Conservation (phyloP, 2,329 filamentous ascomycete species). For the Venturia pyrina region DNA sequence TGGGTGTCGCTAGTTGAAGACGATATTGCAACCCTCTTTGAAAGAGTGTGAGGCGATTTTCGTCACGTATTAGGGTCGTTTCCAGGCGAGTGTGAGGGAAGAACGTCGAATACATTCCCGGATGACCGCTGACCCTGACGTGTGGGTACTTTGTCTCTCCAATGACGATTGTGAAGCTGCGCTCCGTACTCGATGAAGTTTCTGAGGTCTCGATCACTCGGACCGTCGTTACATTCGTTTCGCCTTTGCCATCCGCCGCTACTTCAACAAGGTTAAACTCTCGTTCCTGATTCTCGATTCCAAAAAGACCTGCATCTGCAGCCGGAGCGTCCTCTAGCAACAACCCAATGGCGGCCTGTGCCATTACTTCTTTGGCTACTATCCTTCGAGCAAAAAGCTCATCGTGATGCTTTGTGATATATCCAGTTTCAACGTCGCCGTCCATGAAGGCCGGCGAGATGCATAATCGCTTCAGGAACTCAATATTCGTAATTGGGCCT, state of each 20-base stretch:
- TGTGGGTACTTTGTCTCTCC: constrained; percentile 27
- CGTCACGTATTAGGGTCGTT: constrained; percentile 62
- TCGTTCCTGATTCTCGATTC: constrained; percentile 46
- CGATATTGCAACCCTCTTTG: constrained; percentile 52
- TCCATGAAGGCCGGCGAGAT: constrained; percentile 70
- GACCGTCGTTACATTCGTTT: constrained; percentile 33
- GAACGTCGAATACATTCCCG: constrained; percentile 41
- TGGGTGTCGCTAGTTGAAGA: constrained; percentile 48
- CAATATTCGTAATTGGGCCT: constrained; percentile 88
- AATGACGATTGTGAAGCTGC: constrained; percentile 42
- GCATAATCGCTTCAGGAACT: constrained; percentile 87
- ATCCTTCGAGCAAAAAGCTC: constrained; percentile 61
- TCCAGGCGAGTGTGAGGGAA: constrained; percentile 73
- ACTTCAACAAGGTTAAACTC: constrained; percentile 46
- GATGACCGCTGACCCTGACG: constrained; percentile 37
- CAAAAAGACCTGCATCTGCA: neutral
- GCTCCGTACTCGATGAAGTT: constrained; percentile 34
- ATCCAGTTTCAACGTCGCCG: constrained; percentile 89
- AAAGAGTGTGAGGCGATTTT: constrained; percentile 63
- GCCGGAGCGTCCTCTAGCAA: constrained; percentile 36
- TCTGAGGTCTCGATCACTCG: constrained; percentile 34
- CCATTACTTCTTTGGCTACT: constrained; percentile 63
- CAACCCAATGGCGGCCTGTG: constrained; percentile 76
- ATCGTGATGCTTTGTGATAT: constrained; percentile 78
- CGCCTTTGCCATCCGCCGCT: constrained; percentile 32